Conservation (phyloP, 1,284 basidiomycete genomes). For the Xerocomus nothofagi region DNA sequence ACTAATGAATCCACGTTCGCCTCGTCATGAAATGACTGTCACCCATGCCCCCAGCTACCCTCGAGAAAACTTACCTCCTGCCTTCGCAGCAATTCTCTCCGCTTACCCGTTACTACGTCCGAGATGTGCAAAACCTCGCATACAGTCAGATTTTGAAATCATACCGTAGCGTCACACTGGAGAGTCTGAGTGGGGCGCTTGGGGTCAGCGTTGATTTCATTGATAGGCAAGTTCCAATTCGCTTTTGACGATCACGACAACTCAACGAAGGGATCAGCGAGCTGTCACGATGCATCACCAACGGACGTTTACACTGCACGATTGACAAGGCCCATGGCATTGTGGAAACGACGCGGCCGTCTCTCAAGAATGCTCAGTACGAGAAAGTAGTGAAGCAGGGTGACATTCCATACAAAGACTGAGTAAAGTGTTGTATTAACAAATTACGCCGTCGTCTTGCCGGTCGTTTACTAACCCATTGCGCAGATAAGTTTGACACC, state of each 20-base stretch:
- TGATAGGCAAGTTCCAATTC: constrained; percentile 61
- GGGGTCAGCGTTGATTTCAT: constrained; percentile 90
- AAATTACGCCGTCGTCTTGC: too few species aligned
- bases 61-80: constrained; percentile 86
- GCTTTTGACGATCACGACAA: neutral
- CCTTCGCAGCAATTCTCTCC: constrained; percentile 85
- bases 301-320: constrained; percentile 84
- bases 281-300: constrained; percentile 90
- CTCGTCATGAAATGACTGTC: too few species aligned
- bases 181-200: constrained; percentile 85
- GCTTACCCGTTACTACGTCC: constrained; percentile 89
- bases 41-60: constrained; percentile 79
- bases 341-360: constrained; percentile 89
- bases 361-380: constrained; percentile 86
- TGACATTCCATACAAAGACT: constrained; percentile 77
- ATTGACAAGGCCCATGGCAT: constrained; percentile 95
- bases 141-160: constrained; percentile 91
- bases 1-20: constrained; percentile 12
- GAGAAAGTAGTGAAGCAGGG: constrained; percentile 88
- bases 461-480: too few species aligned
- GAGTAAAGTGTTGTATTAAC: constrained; percentile 76
- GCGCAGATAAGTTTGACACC: neutral
- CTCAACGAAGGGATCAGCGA: constrained; percentile 55
- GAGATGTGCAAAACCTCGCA: constrained; percentile 96
- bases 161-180: constrained; percentile 88